These are phyloP conservation scores for Colletotrichum sansevieriae DNA, from an alignment of 2,329 filamentous ascomycete species.

Conservation along the genomic window DNA sequence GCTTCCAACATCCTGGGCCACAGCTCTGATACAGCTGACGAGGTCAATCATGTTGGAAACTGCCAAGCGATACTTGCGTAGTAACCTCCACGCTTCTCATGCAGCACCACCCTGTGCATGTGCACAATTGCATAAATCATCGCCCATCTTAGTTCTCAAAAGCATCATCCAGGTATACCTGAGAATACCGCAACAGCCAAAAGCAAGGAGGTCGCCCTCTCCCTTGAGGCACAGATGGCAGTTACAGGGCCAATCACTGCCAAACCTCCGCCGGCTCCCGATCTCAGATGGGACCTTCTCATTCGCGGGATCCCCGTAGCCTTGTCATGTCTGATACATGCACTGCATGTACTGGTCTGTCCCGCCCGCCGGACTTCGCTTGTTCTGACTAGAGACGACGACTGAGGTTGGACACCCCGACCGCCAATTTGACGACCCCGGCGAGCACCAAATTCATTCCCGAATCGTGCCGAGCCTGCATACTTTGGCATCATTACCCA, in stretches of 20 bases:
- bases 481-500: constrained; percentile 24
- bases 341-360: constrained; percentile 28
- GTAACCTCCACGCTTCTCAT: constrained; percentile 35
- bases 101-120: too few species aligned
- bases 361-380: constrained; percentile 33
- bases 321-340: constrained; percentile 26
- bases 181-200: background rate
- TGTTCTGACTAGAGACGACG: too few species aligned
- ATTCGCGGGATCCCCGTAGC: constrained; percentile 26
- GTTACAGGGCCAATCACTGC: constrained; percentile 12
- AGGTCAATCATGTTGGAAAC: constrained; percentile 36
- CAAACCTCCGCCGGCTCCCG: constrained; percentile 9
- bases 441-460: constrained; percentile 33
- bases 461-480: constrained; percentile 35
- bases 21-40: constrained; percentile 24
- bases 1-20: constrained; percentile 6
- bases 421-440: constrained; percentile 36
- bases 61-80: constrained; percentile 13
- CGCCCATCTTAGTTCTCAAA: too few species aligned
- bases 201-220: constrained; percentile 21
- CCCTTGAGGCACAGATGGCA: constrained; percentile 21
- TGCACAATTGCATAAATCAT: constrained; percentile 13
- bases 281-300: constrained; percentile 2
- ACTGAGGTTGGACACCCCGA: too few species aligned
- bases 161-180: background rate